Evolutionary conservation across 2,329 filamentous ascomycete genomes (phyloP).

Genomic region (Cryphonectria naterciae): DNA sequence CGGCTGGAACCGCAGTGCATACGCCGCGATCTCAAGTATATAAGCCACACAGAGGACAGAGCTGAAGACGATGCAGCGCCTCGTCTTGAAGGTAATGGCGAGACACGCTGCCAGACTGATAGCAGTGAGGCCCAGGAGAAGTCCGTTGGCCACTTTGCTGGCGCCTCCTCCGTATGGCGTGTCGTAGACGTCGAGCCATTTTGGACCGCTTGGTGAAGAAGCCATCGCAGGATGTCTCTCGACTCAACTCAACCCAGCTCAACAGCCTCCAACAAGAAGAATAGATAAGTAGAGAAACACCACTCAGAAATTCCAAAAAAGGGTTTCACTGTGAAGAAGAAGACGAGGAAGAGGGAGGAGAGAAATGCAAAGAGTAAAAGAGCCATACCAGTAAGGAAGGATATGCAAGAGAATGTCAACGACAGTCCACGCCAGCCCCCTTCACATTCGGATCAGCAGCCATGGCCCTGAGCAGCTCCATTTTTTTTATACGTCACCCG

Average conservation of each 20-base stretch:
- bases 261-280: background rate
- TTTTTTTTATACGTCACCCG: constrained; percentile 20
- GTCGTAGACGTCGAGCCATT: constrained; percentile 20
- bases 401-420: background rate
- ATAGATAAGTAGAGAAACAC: background rate
- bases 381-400: background rate
- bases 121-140: constrained; percentile 23
- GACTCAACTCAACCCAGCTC: background rate
- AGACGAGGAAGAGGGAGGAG: background rate
- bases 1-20: constrained; percentile 20
- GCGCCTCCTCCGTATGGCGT: constrained; percentile 26
- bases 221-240: background rate
- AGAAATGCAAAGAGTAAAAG: background rate
- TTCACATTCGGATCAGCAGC: background rate
- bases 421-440: background rate
- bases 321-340: background rate
- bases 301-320: too few species aligned
- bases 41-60: constrained; percentile 23
- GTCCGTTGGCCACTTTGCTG: constrained; percentile 14
- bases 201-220: constrained; percentile 9
- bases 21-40: constrained; percentile 21
- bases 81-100: constrained; percentile 19
- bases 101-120: constrained; percentile 22
- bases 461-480: constrained; percentile 25
- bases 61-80: constrained; percentile 24